Base-by-base conservation (phyloP, 2,329 filamentous ascomycete genomes). In the Claviceps sp. region DNA sequence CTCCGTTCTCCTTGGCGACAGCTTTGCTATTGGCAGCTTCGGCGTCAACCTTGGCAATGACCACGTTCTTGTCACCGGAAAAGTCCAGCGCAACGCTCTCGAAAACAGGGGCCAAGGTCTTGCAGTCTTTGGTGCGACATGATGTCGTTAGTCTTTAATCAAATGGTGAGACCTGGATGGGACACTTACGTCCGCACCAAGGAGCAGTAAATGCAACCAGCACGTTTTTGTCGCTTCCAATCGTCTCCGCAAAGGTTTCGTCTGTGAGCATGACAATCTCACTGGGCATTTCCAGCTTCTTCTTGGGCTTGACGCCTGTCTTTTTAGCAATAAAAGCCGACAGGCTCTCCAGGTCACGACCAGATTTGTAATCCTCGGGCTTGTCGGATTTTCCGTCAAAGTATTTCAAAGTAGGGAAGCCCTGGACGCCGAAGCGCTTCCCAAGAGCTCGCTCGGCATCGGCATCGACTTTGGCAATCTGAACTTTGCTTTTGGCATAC, bases 201-300 rank as follows among this genome's bases (percentile, higher is more conserved):
- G 93, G 90, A 50, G 93, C 91, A 60, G 94, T 98, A 70, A 98
- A 98, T 46, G 94, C 90, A 66, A 98, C 90, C 52, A 98, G 70
- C 19, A 95, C 88, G 69, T 94, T 77, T 78, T 95, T 89, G 57
- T 95, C 87, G 50, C 82, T 76, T 57, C 91, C 91, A 72, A 96
- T 75, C 54, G 79, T 74, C 65, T 83, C 73, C 69, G 82, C 80
- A 72, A 97, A 97, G 54, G 80, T 81, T 60, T 76, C 69, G 64
- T 97, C 89, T 49, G 79, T 89, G 68, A 98, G 76, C 72, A 87
- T 84, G 62, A 82, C 78, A 10, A 98, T 85, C 55, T 81, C 72
- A 69, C 86, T 94, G 17, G 85, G 81, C 61, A 83, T 71, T 67
- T 81, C 81, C 60, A 77, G 78, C 74, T 86, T 85, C 74, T 78